Conservation (phyloP, 148 eudicot species). For the Talinum fruticosum region DNA sequence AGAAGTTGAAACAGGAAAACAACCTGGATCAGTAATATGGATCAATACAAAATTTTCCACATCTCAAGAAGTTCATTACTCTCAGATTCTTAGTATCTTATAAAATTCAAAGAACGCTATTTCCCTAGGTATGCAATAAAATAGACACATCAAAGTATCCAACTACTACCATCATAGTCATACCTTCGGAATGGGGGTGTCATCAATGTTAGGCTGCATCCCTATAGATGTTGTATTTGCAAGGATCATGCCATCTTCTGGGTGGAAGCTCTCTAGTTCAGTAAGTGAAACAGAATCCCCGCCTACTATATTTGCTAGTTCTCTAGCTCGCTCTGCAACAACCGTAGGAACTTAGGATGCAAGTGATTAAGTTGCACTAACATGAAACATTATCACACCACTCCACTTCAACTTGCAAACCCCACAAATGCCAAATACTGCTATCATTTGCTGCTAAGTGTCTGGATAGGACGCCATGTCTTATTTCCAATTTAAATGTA, state of each 20-base stretch:
- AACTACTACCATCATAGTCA: neutral
- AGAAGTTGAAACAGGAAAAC: neutral
- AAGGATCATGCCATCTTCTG: constrained; percentile 69
- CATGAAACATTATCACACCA: neutral
- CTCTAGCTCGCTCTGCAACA: constrained; percentile 46
- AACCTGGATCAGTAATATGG: neutral
- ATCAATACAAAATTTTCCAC: neutral
- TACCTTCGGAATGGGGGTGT: constrained; percentile 64
- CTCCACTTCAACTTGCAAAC: neutral
- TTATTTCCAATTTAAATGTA: no score
- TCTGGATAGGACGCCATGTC: no score
- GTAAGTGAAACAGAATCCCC: constrained; percentile 62
- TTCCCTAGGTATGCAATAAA: neutral
- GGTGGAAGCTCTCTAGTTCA: constrained; percentile 50
- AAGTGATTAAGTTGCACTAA: neutral
- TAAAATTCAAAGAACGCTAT: neutral
- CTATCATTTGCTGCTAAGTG: no score
- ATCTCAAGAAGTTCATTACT: neutral
- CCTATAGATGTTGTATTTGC: constrained; percentile 75
- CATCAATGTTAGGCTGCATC: constrained; percentile 62
- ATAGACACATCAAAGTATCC: neutral
- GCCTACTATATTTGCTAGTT: constrained; percentile 60
- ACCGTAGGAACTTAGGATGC: neutral
- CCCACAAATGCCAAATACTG: no score
- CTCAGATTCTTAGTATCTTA: neutral